Base-by-base conservation (phyloP, 2,329 filamentous ascomycete genomes). In the Ophiostoma piceae region DNA sequence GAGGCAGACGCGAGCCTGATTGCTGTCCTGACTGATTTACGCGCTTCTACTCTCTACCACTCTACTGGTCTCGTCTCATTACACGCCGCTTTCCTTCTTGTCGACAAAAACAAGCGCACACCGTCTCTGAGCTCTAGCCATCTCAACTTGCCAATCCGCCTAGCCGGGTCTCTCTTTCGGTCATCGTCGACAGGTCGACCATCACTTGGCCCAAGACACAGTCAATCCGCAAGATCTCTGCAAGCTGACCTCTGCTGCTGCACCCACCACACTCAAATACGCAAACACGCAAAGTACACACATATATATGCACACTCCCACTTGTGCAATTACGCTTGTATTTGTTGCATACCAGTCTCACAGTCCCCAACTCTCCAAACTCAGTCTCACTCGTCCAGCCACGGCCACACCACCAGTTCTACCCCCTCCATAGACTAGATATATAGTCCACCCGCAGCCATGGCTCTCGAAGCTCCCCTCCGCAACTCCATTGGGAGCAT, bases 381-480 rank as follows among this genome's bases (percentile, higher is more conserved):
- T 26, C 57, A 62, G 57, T 62, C 57, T 60, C 54, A 32, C 65
- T 66, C 22, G 41, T 22, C 4, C 12, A 29, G 35, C 19, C 43
- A n/a, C 32, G 62, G n/a, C 14, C 60, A 39, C 14, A 26, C 37
- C 22, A 26, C 43, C 22, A 47, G 22, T 39, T 41, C 22, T 67
- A 35, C 22, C 14, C 8, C 66, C 29, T 57, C 41, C 22, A 19
- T 29, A 5, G 11, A 32, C 22, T 19, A 41, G 26, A 65, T 69
- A 71, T 68, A 71, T 43, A 19, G 14, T 26, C 39, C 37, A 47
- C 65, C 9, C 26, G 62, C 12, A 22, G 32, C 74, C 79, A 88
- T 88, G 85, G 86, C 86, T 77, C 81, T 88, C 77, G 84, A 87
- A 79, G 87, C 83, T 76, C 87, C 87, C 71, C 78, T 90, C 75